phyloP scores from a whole-genome alignment of 202 grass and related monocot genomes.

The Zizania palustris region DNA sequence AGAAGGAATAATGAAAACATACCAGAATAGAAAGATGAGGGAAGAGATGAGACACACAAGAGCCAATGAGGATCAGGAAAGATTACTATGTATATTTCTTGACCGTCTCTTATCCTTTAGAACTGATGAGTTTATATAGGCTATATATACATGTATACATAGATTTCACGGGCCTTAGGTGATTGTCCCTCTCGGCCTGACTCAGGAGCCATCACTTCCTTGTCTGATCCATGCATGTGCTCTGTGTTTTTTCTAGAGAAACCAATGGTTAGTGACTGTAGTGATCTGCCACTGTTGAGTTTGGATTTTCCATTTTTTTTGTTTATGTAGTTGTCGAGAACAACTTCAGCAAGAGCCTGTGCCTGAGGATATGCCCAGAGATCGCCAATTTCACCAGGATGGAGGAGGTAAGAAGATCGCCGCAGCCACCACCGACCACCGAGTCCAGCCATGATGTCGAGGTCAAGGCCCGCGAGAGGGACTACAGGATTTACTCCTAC shows the following conservation, averaged over 20 bases:
- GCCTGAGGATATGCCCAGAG: slow-evolving; percentile 62
- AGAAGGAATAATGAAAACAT: no score
- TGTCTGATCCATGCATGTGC: no score
- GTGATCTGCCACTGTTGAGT: background rate
- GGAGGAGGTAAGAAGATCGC: slow-evolving; percentile 42
- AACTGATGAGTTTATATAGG: no score
- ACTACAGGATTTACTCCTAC: slow-evolving; percentile 59
- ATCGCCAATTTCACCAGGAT: slow-evolving; percentile 52
- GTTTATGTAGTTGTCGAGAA: slow-evolving; percentile 51
- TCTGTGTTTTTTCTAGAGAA: background rate
- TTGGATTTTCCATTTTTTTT: background rate
- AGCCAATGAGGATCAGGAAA: no score
- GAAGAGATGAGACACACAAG: no score
- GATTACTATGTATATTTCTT: no score
- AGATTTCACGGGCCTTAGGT: no score
- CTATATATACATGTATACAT: no score
- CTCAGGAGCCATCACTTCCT: background rate
- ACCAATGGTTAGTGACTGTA: no score
- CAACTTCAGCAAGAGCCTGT: slow-evolving; percentile 66
- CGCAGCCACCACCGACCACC: background rate
- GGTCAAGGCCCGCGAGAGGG: slow-evolving; percentile 27
- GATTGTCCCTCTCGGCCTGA: no score
- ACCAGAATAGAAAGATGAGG: no score
- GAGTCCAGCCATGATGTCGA: slow-evolving; percentile 44
- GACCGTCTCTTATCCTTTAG: no score